These are phyloP conservation scores for Apiotrichum montevideense DNA, from an alignment of 1,284 basidiomycete genomes.

Conservation along the genomic window DNA sequence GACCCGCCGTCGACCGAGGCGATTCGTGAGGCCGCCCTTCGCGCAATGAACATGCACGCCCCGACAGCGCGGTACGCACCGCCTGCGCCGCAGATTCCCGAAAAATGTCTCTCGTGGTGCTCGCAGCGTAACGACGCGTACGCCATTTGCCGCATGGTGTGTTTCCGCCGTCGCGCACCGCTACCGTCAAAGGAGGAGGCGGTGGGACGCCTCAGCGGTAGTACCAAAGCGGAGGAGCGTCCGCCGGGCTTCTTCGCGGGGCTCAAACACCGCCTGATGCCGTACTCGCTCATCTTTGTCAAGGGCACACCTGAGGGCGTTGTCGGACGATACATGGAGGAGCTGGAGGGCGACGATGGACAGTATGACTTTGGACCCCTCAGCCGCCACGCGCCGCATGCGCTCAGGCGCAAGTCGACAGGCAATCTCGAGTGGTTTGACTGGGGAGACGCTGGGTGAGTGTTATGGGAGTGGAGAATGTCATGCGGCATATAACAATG, in stretches of 20 bases:
- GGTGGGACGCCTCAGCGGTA: conserved; percentile 22
- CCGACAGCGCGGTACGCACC: not conserved
- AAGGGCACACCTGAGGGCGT: conserved; percentile 38
- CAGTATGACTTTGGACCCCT: conserved; percentile 34
- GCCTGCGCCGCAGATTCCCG: conserved; percentile 20
- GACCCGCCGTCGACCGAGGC: not conserved
- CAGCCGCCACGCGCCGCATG: conserved; percentile 19
- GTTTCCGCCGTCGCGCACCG: conserved; percentile 25
- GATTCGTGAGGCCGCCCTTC: not conserved
- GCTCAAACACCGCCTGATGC: conserved; percentile 20
- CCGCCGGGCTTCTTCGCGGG: conserved; percentile 23
- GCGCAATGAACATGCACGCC: not conserved
- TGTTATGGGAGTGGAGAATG: not conserved
- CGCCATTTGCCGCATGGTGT: conserved; percentile 39
- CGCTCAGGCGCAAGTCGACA: conserved; percentile 12
- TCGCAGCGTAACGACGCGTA: conserved; percentile 27
- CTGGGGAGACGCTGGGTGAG: conserved; percentile 42
- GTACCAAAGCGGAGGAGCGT: not conserved
- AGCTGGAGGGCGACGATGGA: conserved; percentile 40
- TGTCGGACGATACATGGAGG: conserved; percentile 43
- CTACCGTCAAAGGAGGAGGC: conserved; percentile 21
- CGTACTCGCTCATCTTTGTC: conserved; percentile 38
- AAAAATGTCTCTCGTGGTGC: conserved; percentile 40
- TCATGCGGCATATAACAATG: no score
- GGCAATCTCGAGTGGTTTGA: conserved; percentile 26